Evolutionary conservation across 202 grass and related monocot species (phyloP).

Genomic region (Eragrostis tef): DNA sequence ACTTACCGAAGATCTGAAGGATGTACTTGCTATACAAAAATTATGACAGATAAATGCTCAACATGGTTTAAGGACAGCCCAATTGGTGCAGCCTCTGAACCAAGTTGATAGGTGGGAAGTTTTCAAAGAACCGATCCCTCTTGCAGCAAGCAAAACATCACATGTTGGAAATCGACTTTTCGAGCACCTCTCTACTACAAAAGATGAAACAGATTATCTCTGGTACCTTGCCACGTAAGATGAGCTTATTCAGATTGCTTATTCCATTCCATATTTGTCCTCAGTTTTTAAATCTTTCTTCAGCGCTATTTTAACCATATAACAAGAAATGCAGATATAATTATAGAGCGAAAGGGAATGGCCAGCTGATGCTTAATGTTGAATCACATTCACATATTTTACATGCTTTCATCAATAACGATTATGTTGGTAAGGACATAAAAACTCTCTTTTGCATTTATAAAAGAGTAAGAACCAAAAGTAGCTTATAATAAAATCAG

Average conservation of each 20-base stretch:
- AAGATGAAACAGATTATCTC: conserved; percentile 83
- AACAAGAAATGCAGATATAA: conserved; percentile 57
- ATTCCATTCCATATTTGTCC: neutral
- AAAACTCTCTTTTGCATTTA: neutral
- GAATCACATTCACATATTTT: conserved; percentile 68
- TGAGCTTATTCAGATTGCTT: conserved; percentile 19
- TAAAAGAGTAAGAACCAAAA: neutral
- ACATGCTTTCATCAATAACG: conserved; percentile 71
- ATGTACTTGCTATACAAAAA: conserved; percentile 9
- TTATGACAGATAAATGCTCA: conserved; percentile 64
- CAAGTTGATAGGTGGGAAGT: conserved; percentile 53
- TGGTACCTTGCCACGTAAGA: conserved; percentile 69
- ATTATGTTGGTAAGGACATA: conserved; percentile 59
- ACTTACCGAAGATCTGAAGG: conserved; percentile 12
- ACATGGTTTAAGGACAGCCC: conserved; percentile 52
- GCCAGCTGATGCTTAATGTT: conserved; percentile 54
- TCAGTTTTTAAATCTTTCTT: neutral
- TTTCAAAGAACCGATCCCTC: conserved; percentile 54
- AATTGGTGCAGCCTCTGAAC: conserved; percentile 52
- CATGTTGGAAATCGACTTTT: conserved; percentile 43
- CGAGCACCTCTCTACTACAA: conserved; percentile 71
- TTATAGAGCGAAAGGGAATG: conserved; percentile 35
- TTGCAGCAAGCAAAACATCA: conserved; percentile 8
- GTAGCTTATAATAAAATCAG: neutral
- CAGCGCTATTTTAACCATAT: neutral